Conservation (phyloP, 176 grass and related monocot species). For the Raddia distichophylla region DNA sequence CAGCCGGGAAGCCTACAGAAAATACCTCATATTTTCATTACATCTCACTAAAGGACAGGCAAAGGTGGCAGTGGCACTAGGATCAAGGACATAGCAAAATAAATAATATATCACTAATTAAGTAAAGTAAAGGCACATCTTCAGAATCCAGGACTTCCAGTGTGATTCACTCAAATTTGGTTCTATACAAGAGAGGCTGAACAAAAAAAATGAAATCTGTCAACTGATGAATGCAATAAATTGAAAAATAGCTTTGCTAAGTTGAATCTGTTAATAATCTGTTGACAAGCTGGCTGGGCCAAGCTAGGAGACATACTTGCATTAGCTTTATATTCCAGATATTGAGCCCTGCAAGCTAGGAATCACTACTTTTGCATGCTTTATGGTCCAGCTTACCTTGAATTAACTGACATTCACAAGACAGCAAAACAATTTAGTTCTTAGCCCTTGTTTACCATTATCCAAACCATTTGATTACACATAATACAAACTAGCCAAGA, state of each 20-base stretch:
- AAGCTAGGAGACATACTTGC: not conserved
- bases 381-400: not conserved
- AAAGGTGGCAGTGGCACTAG: not conserved
- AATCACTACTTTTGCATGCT: not conserved
- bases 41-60: not conserved
- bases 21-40: not conserved
- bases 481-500: not conserved
- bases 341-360: not conserved
- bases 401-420: not conserved
- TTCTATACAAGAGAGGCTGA: not conserved
- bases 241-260: not conserved
- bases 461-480: not conserved
- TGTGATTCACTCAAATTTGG: not conserved
- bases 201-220: not conserved
- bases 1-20: not conserved
- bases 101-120: not conserved
- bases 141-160: not conserved
- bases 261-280: slow-evolving; percentile 4
- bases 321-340: not conserved
- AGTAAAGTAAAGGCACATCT: not conserved
- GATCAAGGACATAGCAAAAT: not conserved
- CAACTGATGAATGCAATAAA: slow-evolving; percentile 18
- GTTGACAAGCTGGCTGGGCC: not conserved
- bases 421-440: not conserved
- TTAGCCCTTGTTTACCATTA: not conserved